Conservation (phyloP, 257 asterid genomes). For the Salvia hispanica region DNA sequence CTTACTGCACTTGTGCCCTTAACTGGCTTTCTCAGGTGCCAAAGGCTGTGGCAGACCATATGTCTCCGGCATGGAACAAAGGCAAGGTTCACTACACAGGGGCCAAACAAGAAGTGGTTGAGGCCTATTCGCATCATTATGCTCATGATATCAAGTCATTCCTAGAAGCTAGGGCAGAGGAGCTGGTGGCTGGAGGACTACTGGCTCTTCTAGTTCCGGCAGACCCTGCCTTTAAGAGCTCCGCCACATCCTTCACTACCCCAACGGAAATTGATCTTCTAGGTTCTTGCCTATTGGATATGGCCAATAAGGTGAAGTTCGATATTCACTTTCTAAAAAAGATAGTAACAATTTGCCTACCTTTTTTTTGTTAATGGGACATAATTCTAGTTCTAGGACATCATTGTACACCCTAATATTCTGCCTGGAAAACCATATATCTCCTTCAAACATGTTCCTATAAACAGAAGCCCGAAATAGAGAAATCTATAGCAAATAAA, state of each 20-base stretch:
- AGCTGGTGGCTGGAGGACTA: conserved; percentile 50
- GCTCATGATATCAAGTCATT: conserved; percentile 39
- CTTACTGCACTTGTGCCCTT: conserved; percentile 50
- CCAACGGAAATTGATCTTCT: conserved; percentile 33
- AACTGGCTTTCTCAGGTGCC: conserved; percentile 54
- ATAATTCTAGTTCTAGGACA: not conserved
- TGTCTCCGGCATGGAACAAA: conserved; percentile 44
- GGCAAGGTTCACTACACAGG: conserved; percentile 42
- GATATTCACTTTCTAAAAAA: not conserved
- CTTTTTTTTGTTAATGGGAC: not conserved
- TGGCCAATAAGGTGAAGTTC: conserved; percentile 52
- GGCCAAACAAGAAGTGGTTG: conserved; percentile 15
- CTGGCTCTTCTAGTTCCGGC: conserved; percentile 52
- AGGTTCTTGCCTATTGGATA: conserved; percentile 49
- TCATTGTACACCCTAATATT: not conserved
- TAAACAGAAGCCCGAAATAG: not conserved
- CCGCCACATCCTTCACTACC: conserved; percentile 27
- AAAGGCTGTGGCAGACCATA: conserved; percentile 33
- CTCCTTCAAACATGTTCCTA: not conserved
- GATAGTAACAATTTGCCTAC: not conserved
- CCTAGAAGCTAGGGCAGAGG: conserved; percentile 51
- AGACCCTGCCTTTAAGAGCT: conserved; percentile 31
- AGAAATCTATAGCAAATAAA: conserved; percentile 1
- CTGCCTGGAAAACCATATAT: not conserved
- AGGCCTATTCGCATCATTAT: conserved; percentile 45